phyloP scores from a whole-genome alignment of 2,329 filamentous ascomycete genomes.

The Trichocomaceae sp. region DNA sequence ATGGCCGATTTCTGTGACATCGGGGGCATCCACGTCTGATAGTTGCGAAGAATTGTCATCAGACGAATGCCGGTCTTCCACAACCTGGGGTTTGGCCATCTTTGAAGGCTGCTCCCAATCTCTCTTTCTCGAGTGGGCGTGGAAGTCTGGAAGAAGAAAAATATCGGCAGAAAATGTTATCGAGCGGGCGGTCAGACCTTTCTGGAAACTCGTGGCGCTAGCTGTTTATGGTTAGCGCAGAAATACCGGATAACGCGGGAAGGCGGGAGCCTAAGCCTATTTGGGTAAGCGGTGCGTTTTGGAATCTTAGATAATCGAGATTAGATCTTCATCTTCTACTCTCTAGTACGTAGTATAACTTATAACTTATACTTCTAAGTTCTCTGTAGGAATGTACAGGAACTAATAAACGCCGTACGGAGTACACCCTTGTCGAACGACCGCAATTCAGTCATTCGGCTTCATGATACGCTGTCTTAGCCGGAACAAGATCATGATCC shows the following conservation, averaged over 20 bases:
- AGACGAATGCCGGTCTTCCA: background rate
- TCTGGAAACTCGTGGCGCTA: background rate
- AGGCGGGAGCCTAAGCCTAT: background rate
- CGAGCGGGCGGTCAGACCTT: constrained; percentile 4
- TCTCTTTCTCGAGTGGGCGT: too few species aligned
- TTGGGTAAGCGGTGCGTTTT: background rate
- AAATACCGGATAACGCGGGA: background rate
- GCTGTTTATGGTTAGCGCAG: background rate
- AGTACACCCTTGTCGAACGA: too few species aligned
- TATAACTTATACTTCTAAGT: too few species aligned
- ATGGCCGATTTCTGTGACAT: background rate
- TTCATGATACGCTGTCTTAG: too few species aligned
- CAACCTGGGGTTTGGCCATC: background rate
- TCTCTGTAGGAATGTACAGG: too few species aligned
- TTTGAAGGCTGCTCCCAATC: background rate
- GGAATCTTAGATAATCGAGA: too few species aligned
- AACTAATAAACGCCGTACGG: too few species aligned
- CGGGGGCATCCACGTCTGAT: constrained; percentile 1
- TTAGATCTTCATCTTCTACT: too few species aligned
- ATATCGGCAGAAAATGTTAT: constrained; percentile 13
- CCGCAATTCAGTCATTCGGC: too few species aligned
- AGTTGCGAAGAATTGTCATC: background rate
- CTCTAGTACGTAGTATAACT: too few species aligned
- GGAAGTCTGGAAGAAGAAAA: background rate
- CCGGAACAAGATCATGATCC: too few species aligned